A percentile compares a stretch with the other conserved stretches of the same genome.
Conservation (phyloP, 2,329 filamentous ascomycete species). For the Stenocarpella maydis region DNA sequence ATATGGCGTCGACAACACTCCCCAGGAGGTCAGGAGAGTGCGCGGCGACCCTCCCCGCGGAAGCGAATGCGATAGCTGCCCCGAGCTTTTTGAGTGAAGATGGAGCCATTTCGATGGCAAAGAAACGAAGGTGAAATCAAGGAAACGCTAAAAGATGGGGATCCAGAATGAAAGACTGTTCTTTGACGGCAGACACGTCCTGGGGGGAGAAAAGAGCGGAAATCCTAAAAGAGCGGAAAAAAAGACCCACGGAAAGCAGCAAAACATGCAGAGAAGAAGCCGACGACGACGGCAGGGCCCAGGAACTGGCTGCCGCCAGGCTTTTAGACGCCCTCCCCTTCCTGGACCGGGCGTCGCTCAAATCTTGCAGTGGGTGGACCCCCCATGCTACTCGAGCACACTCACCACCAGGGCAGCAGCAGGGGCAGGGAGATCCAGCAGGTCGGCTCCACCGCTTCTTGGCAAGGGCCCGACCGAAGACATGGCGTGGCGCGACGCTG, state of each 20-base stretch:
- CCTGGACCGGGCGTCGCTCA: slow-evolving; percentile 23
- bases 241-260: slow-evolving; percentile 25
- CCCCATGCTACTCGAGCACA: background rate
- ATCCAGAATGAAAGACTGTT: slow-evolving; percentile 27
- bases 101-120: slow-evolving; percentile 25
- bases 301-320: slow-evolving; percentile 24
- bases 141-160: slow-evolving; percentile 15
- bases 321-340: slow-evolving; percentile 29
- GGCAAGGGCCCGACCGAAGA: background rate
- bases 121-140: slow-evolving; percentile 3
- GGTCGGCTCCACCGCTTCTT: slow-evolving; percentile 16
- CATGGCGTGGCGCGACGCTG: slow-evolving; percentile 1
- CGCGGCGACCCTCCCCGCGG: slow-evolving; percentile 27
- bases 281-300: background rate
- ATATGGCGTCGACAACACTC: slow-evolving; percentile 28
- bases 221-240: slow-evolving; percentile 16
- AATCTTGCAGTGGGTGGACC: slow-evolving; percentile 26
- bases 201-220: slow-evolving; percentile 30
- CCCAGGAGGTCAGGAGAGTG: slow-evolving; percentile 28
- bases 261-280: slow-evolving; percentile 21
- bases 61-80: slow-evolving; percentile 30
- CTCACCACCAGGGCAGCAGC: too few species aligned
- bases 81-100: slow-evolving; percentile 32
- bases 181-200: slow-evolving; percentile 26
- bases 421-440: slow-evolving; percentile 7